phyloP scores from a whole-genome alignment of 441 rosid genomes.

The Hura crepitans region DNA sequence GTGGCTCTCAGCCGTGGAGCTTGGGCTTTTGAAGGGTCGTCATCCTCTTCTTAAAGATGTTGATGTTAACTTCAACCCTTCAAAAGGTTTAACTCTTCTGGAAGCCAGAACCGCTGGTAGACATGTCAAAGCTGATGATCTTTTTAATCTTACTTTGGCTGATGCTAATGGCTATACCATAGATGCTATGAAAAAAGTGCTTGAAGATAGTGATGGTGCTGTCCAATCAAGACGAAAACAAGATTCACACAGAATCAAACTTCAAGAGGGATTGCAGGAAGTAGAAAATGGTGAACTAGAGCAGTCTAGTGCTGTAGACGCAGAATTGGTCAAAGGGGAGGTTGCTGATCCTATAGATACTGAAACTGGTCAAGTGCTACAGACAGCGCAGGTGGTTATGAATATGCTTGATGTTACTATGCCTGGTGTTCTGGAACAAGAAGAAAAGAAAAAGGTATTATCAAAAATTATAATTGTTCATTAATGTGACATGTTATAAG shows the following conservation, averaged over 20 bases:
- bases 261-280: slow-evolving; percentile 28
- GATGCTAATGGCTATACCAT: slow-evolving; percentile 44
- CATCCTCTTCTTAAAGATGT: slow-evolving; percentile 92
- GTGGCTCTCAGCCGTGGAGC: slow-evolving; percentile 97
- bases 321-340: slow-evolving; percentile 42
- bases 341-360: slow-evolving; percentile 36
- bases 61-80: slow-evolving; percentile 71
- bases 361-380: slow-evolving; percentile 64
- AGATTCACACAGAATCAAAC: slow-evolving; percentile 33
- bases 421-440: slow-evolving; percentile 70
- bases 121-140: slow-evolving; percentile 36
- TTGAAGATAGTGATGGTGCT: slow-evolving; percentile 35
- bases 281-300: slow-evolving; percentile 29
- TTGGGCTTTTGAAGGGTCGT: slow-evolving; percentile 95
- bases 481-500: background rate
- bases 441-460: slow-evolving; percentile 72
- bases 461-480: slow-evolving; percentile 13
- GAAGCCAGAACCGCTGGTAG: slow-evolving; percentile 45
- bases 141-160: slow-evolving; percentile 35
- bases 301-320: slow-evolving; percentile 36
- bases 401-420: slow-evolving; percentile 78
- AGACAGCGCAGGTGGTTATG: slow-evolving; percentile 73
- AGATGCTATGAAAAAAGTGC: slow-evolving; percentile 31
- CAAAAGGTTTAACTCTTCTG: slow-evolving; percentile 48
- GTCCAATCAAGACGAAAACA: slow-evolving; percentile 29